A percentile compares a stretch with the other conserved stretches of the same genome.
phyloP scores from a whole-genome alignment of 345 rosid species.

The Erodium maritimum region DNA sequence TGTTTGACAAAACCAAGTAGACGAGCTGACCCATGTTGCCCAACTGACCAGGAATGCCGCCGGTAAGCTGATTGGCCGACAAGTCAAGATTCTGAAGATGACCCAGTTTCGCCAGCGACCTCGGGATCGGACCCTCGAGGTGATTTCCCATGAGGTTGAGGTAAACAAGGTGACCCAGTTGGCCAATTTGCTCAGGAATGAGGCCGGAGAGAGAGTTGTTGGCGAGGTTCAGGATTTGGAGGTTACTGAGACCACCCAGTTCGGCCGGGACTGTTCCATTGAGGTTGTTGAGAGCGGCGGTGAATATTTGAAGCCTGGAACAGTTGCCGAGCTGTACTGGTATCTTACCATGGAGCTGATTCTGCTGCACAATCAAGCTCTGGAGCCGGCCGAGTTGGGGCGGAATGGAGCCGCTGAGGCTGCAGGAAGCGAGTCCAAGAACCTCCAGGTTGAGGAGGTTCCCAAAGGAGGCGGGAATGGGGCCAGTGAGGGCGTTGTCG shows the following conservation, averaged over 20 bases:
- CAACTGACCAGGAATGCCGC: conserved; percentile 59
- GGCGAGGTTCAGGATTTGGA: conserved; percentile 49
- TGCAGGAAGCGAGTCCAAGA: conserved; percentile 70
- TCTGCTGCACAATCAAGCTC: conserved; percentile 48
- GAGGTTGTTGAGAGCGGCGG: conserved; percentile 46
- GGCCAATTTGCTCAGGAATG: conserved; percentile 51
- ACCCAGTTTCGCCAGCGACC: conserved; percentile 28
- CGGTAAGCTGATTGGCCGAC: conserved; percentile 56
- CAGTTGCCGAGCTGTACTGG: conserved; percentile 72
- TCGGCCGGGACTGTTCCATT: conserved; percentile 67
- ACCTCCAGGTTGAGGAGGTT: conserved; percentile 38
- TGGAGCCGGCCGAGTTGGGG: conserved; percentile 43
- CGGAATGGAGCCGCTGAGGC: conserved; percentile 58
- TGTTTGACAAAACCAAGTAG: conserved; percentile 46
- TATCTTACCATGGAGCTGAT: conserved; percentile 55
- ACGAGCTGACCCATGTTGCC: conserved; percentile 58
- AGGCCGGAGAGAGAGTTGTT: conserved; percentile 68
- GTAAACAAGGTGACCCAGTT: conserved; percentile 44
- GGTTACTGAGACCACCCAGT: conserved; percentile 38
- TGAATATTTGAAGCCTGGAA: conserved; percentile 39
- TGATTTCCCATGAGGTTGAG: conserved; percentile 59
- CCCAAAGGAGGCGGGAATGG: conserved; percentile 57
- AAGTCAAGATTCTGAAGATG: conserved; percentile 60
- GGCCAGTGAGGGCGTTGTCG: conserved; percentile 66
- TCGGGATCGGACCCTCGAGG: conserved; percentile 56